Evolutionary conservation across 192 early-diverging fungal species (phyloP).

Genomic region (Coemansia sp.): DNA sequence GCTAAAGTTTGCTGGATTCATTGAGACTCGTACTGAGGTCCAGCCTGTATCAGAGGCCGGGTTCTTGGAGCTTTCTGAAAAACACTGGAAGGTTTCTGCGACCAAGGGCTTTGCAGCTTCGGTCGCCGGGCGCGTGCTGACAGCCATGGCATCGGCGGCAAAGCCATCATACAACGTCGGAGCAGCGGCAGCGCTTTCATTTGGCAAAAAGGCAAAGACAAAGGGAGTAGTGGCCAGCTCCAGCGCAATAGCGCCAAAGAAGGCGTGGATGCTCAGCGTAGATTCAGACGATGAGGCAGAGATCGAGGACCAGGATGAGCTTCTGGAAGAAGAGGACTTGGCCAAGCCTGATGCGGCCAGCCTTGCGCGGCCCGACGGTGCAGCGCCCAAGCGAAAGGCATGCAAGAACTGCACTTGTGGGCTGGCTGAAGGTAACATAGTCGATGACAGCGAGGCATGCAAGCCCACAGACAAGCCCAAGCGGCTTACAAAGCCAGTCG

Average conservation of each 20-base stretch:
- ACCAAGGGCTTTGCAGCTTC: conserved; percentile 52
- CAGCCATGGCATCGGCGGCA: conserved; percentile 55
- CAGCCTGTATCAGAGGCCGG: conserved; percentile 51
- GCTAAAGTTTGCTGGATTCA: conserved; percentile 84
- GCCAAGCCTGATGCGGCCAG: conserved; percentile 66
- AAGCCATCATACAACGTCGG: conserved; percentile 90
- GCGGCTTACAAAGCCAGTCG: conserved; percentile 48
- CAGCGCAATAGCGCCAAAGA: conserved; percentile 30
- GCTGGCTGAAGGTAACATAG: conserved; percentile 75
- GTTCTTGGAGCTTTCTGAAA: conserved; percentile 51
- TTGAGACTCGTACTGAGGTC: conserved; percentile 59
- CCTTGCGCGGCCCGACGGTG: conserved; percentile 70
- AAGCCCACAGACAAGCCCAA: conserved; percentile 61
- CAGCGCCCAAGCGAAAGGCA: conserved; percentile 81
- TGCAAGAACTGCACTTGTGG: conserved; percentile 99
- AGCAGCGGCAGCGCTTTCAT: conserved; percentile 75
- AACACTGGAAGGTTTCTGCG: conserved; percentile 61
- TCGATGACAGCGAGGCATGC: conserved; percentile 35
- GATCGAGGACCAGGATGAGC: conserved; percentile 82
- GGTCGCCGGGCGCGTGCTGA: conserved; percentile 45
- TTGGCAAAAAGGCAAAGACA: conserved; percentile 70
- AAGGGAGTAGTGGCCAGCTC: conserved; percentile 30
- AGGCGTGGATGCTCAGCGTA: conserved; percentile 75
- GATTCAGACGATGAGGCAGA: conserved; percentile 80
- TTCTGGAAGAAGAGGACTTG: conserved; percentile 84